Conservation (phyloP, 108 stramenopile genomes). For the Cyclotella atomus region DNA sequence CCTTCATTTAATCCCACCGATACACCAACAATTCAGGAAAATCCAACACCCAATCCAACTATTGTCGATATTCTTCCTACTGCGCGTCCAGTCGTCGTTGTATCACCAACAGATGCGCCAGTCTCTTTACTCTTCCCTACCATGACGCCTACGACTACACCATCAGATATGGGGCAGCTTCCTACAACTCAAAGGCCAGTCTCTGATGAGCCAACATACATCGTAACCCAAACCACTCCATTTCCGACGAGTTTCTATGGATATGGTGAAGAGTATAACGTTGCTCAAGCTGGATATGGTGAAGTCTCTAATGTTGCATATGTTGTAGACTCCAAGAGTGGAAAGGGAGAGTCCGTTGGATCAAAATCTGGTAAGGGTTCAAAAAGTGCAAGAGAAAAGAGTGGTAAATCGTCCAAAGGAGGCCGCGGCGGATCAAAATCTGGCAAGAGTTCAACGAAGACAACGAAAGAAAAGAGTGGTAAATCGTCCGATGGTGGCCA, state of each 20-base stretch:
- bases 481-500: neutral
- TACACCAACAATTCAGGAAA: neutral
- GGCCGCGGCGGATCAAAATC: no score
- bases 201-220: neutral
- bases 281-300: neutral
- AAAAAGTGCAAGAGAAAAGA: slow-evolving; percentile 9
- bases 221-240: neutral
- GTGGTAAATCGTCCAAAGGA: neutral
- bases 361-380: slow-evolving; percentile 4
- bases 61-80: neutral
- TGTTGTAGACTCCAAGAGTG: neutral
- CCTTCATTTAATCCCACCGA: neutral
- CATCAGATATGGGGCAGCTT: neutral
- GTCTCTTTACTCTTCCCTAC: neutral
- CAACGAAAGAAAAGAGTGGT: neutral
- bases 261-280: neutral
- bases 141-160: neutral
- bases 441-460: no score
- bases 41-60: neutral
- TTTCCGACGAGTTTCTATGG: neutral
- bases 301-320: neutral
- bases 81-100: neutral
- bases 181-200: neutral
- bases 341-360: neutral
- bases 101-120: neutral